Conservation (phyloP, 306 rosid species). For the Datisca glomerata region DNA sequence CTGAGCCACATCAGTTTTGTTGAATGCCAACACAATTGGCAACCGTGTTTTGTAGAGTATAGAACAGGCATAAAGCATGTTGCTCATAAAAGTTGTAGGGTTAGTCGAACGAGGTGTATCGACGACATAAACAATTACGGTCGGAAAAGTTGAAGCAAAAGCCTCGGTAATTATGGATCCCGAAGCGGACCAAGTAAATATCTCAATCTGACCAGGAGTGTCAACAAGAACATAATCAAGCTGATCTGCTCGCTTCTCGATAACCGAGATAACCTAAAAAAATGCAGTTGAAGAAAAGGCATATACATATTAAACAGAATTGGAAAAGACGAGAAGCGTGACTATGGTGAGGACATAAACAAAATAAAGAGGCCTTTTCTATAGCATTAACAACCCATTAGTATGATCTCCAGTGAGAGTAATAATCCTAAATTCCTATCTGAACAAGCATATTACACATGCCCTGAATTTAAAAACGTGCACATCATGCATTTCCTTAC, state of each 20-base stretch:
- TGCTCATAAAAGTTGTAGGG: slow-evolving; percentile 94
- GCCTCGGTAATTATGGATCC: slow-evolving; percentile 97
- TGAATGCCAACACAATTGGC: slow-evolving; percentile 81
- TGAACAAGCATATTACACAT: too few relatives aligned
- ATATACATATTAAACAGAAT: slow-evolving; percentile 1
- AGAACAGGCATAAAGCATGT: slow-evolving; percentile 89
- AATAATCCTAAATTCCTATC: too few relatives aligned
- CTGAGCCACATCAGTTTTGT: slow-evolving; percentile 68
- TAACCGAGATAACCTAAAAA: slow-evolving; percentile 66
- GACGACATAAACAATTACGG: slow-evolving; percentile 64
- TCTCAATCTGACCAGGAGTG: slow-evolving; percentile 95
- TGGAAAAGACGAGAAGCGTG: neutral
- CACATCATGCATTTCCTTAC: too few relatives aligned
- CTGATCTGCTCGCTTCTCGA: slow-evolving; percentile 77
- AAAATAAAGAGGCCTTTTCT: too few relatives aligned
- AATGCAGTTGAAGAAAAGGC: slow-evolving; percentile 2
- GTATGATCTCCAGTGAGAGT: too few relatives aligned
- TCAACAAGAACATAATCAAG: slow-evolving; percentile 95
- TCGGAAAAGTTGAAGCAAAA: slow-evolving; percentile 97
- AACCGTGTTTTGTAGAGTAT: slow-evolving; percentile 85
- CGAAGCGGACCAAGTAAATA: slow-evolving; percentile 97
- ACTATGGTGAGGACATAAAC: too few relatives aligned
- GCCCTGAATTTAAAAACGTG: too few relatives aligned
- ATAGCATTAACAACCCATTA: too few relatives aligned
- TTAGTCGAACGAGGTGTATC: slow-evolving; percentile 82